Evolutionary conservation across 202 grass and related monocot species (phyloP).

Genomic region (Panicum virgatum): DNA sequence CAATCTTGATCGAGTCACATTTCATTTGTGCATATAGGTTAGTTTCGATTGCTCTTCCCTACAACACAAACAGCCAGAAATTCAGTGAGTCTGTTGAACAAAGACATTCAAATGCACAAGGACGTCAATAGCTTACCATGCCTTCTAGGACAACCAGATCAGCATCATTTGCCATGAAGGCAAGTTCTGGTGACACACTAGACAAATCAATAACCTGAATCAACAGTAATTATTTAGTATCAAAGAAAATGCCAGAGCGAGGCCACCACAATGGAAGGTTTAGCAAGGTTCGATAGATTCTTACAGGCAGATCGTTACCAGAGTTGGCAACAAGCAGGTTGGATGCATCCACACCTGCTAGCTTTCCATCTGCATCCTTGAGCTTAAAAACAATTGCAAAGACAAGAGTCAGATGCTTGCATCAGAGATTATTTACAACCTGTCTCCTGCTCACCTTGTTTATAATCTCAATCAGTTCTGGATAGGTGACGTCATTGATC

Average conservation of each 20-base stretch:
- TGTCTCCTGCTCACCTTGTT: conserved; percentile 61
- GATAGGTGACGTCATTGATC: conserved; percentile 89
- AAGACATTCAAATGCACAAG: background rate
- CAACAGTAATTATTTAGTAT: conserved; percentile 21
- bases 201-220: conserved; percentile 91
- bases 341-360: conserved; percentile 82
- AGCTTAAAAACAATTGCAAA: conserved; percentile 53
- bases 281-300: conserved; percentile 37
- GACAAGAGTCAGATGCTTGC: conserved; percentile 30
- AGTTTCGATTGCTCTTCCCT: conserved; percentile 97
- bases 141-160: conserved; percentile 88
- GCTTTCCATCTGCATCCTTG: conserved; percentile 87
- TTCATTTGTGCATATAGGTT: conserved; percentile 93
- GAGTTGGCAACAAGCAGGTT: conserved; percentile 87
- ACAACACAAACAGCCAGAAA: conserved; percentile 27
- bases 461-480: conserved; percentile 80
- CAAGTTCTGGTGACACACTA: conserved; percentile 81
- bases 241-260: conserved; percentile 4
- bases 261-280: background rate
- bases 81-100: background rate
- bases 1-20: conserved; percentile 97
- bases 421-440: background rate
- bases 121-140: conserved; percentile 63
- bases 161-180: conserved; percentile 76
- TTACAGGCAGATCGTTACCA: conserved; percentile 94